These are phyloP conservation scores for Phytophthora boehmeriae DNA, from an alignment of 352 stramenopile genomes.

Conservation along the genomic window DNA sequence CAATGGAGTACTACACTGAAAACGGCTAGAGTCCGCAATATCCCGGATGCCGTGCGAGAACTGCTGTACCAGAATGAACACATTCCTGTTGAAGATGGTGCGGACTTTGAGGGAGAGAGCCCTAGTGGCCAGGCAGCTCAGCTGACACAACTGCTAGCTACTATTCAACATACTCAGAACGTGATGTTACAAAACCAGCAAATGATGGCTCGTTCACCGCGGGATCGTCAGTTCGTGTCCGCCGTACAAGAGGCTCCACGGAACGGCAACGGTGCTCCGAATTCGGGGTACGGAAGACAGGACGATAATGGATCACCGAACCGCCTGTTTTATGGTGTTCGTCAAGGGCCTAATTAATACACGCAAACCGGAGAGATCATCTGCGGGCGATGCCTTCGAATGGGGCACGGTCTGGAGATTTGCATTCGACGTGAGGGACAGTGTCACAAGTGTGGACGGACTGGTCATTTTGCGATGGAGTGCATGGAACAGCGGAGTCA, in stretches of 20 bases:
- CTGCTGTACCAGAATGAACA: slow-evolving; percentile 1
- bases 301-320: too few relatives aligned
- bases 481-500: not conserved
- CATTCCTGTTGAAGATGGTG: not conserved
- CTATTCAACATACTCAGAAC: not conserved
- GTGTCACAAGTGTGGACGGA: not conserved
- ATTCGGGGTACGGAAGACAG: not conserved
- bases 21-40: not conserved
- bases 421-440: not conserved
- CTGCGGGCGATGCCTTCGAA: not conserved
- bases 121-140: not conserved
- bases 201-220: not conserved
- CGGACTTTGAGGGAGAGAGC: not conserved
- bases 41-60: not conserved
- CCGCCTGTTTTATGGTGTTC: not conserved
- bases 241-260: not conserved
- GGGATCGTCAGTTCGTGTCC: not conserved
- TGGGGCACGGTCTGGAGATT: not conserved
- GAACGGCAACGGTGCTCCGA: too few relatives aligned
- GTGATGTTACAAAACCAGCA: not conserved
- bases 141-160: not conserved
- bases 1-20: not conserved
- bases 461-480: not conserved
- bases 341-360: not conserved
- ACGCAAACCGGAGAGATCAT: not conserved